Evolutionary conservation across 2,329 filamentous ascomycete species (phyloP).

Genomic region (Chrysosporium queenslandicum): DNA sequence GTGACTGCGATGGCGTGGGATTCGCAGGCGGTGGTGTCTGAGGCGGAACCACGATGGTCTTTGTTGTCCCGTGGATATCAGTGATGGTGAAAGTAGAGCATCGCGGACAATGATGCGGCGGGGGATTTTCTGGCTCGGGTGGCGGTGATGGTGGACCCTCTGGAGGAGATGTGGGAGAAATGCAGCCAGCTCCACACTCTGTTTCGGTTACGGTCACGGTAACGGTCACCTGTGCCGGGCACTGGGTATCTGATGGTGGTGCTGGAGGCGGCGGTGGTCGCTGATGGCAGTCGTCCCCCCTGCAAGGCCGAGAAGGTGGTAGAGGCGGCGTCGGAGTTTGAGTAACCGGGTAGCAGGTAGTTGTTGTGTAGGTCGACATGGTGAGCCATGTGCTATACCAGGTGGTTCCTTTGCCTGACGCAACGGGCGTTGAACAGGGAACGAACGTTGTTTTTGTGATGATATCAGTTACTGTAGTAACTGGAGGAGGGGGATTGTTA

Average conservation of each 20-base stretch:
- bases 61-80: slow-evolving; percentile 20
- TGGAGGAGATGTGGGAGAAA: slow-evolving; percentile 9
- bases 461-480: slow-evolving; percentile 19
- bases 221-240: slow-evolving; percentile 14
- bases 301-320: slow-evolving; percentile 6
- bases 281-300: slow-evolving; percentile 6
- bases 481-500: not conserved
- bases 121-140: slow-evolving; percentile 4
- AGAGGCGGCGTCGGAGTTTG: slow-evolving; percentile 11
- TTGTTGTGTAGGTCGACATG: slow-evolving; percentile 24
- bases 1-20: not conserved
- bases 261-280: not conserved
- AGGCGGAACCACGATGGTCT: slow-evolving; percentile 24
- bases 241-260: slow-evolving; percentile 7
- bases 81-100: slow-evolving; percentile 25
- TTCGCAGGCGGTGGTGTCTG: not conserved
- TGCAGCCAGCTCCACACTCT: slow-evolving; percentile 10
- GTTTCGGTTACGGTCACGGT: slow-evolving; percentile 19
- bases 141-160: not conserved
- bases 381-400: slow-evolving; percentile 29
- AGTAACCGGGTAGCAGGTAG: slow-evolving; percentile 24
- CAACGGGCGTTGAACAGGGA: slow-evolving; percentile 28
- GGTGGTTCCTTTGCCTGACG: slow-evolving; percentile 22
- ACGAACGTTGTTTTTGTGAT: slow-evolving; percentile 27
- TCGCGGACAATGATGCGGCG: slow-evolving; percentile 16